Percentiles rank a stretch among this genome's conserved stretches.
These are phyloP conservation scores for Aaosphaeria arxii DNA, from an alignment of 2,329 filamentous ascomycete genomes.

Conservation along the genomic window DNA sequence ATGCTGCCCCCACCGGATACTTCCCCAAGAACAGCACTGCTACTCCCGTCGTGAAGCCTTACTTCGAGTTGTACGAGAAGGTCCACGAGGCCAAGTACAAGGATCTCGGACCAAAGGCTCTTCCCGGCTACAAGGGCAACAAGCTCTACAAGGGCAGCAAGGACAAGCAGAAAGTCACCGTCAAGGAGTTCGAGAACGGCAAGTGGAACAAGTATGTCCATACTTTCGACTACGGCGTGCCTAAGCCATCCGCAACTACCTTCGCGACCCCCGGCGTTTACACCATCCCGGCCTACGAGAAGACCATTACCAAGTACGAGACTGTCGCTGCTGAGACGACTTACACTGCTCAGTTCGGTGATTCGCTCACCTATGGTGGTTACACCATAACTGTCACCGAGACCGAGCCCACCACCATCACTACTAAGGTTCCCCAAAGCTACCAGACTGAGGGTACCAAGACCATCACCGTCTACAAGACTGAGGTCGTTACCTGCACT, in stretches of 20 bases:
- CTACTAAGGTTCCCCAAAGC: conserved; percentile 16
- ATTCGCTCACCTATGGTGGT: conserved; percentile 26
- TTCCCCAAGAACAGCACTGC: neutral
- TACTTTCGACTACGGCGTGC: conserved; percentile 20
- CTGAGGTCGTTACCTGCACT: conserved; percentile 13
- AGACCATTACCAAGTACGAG: conserved; percentile 17
- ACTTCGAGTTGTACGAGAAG: conserved; percentile 31
- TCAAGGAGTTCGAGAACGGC: conserved; percentile 29
- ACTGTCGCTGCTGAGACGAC: conserved; percentile 20
- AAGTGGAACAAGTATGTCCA: conserved; percentile 25
- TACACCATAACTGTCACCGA: conserved; percentile 15
- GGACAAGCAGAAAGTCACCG: conserved; percentile 18
- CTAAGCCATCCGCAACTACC: conserved; percentile 23
- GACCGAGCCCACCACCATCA: conserved; percentile 21
- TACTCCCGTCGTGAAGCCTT: conserved; percentile 8
- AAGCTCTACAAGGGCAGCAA: conserved; percentile 18
- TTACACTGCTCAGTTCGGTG: conserved; percentile 15
- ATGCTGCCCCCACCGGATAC: conserved; percentile 9
- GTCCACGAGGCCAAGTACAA: conserved; percentile 23
- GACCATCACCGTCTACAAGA: conserved; percentile 14
- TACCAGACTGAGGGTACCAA: conserved; percentile 18
- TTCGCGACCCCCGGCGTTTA: conserved; percentile 27
- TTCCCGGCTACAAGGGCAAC: conserved; percentile 26
- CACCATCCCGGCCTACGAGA: conserved; percentile 24
- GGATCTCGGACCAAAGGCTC: conserved; percentile 24